Percentiles rank a stretch among this genome's conserved stretches.
phyloP scores from a whole-genome alignment of 1,284 basidiomycete species.

The Puccinia coronata region DNA sequence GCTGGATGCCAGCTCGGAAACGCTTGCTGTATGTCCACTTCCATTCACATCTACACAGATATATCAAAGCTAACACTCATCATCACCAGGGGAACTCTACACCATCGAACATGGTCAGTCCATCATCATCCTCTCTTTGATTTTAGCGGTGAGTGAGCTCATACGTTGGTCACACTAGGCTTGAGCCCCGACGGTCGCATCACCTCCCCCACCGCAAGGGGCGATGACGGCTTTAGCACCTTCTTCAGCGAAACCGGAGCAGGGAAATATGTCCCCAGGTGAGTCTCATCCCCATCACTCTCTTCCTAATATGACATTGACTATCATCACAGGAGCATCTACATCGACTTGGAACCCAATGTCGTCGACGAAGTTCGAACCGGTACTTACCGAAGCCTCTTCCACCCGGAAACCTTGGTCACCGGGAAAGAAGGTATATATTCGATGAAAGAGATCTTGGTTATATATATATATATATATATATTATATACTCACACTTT shows the following conservation, averaged over 20 bases:
- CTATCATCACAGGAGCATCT: too few relatives aligned
- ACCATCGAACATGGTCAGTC: constrained; percentile 94
- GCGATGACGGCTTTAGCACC: constrained; percentile 81
- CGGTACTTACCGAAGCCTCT: constrained; percentile 88
- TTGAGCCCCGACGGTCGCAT: constrained; percentile 58
- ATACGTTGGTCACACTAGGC: constrained; percentile 10
- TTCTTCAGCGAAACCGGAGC: constrained; percentile 64
- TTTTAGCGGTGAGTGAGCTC: constrained; percentile 5
- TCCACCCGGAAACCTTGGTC: constrained; percentile 99
- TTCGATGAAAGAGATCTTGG: constrained; percentile 21
- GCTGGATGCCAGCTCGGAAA: constrained; percentile 96
- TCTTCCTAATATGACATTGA: too few relatives aligned
- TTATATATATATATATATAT: neutral
- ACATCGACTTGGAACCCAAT: constrained; percentile 91
- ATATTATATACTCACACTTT: neutral
- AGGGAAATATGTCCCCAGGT: constrained; percentile 95
- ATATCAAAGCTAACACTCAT: too few relatives aligned
- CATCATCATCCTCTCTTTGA: constrained; percentile 62
- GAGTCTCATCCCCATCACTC: too few relatives aligned
- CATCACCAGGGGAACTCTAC: constrained; percentile 75
- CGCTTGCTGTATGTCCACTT: too few relatives aligned
- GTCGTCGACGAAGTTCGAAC: constrained; percentile 95
- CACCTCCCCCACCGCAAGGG: constrained; percentile 56
- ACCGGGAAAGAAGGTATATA: constrained; percentile 89
- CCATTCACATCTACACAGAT: too few relatives aligned